Percentiles rank a stretch among this genome's conserved stretches.
phyloP scores from a whole-genome alignment of 768 basidiomycete species.

The Panaeolus cyanescens region DNA sequence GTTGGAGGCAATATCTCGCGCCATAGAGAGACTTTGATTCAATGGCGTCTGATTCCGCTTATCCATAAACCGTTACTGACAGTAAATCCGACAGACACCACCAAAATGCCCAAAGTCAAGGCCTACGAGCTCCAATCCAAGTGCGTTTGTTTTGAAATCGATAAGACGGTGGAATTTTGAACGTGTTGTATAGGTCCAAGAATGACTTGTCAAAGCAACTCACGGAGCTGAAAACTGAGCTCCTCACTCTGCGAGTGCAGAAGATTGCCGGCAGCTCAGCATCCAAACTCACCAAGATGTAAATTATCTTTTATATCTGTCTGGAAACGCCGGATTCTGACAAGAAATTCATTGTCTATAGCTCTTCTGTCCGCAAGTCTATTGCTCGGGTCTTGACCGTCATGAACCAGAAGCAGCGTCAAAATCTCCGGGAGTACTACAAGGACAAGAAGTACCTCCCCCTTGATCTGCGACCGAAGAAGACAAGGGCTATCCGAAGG shows the following conservation, averaged over 20 bases:
- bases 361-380: conserved; percentile 95
- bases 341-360: conserved; percentile 29
- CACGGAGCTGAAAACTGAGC: conserved; percentile 92
- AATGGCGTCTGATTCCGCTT: background rate
- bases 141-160: conserved; percentile 45
- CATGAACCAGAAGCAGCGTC: conserved; percentile 97
- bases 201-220: conserved; percentile 96
- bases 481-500: conserved; percentile 97
- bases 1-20: conserved; percentile 7
- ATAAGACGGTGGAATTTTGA: conserved; percentile 10
- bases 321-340: conserved; percentile 3
- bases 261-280: conserved; percentile 97
- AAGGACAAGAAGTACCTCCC: conserved; percentile 96
- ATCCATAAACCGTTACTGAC: background rate
- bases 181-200: conserved; percentile 70
- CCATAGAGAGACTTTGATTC: background rate
- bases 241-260: conserved; percentile 91
- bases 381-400: conserved; percentile 98
- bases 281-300: conserved; percentile 98
- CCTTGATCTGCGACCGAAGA: conserved; percentile 96
- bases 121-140: conserved; percentile 96
- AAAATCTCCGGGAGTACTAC: conserved; percentile 97
- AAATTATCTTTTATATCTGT: conserved; percentile 30
- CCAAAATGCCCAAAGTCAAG: conserved; percentile 91
- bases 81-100: conserved; percentile 26